These are phyloP conservation scores for Schizochytrium sp. DNA, from an alignment of 108 stramenopile genomes.

Conservation along the genomic window DNA sequence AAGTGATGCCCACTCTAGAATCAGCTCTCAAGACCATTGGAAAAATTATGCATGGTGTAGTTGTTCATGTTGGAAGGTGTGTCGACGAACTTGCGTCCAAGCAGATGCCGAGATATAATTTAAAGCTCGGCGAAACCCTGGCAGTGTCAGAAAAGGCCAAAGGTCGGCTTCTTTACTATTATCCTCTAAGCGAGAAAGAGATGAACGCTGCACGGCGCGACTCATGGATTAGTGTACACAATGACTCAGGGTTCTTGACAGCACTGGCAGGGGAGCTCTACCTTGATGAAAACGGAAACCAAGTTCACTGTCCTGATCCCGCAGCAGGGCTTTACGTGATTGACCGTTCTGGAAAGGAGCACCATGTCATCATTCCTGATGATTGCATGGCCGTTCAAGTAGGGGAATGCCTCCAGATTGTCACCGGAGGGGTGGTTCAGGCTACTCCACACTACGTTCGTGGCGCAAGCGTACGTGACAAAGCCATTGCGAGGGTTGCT, in stretches of 20 bases:
- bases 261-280: slow-evolving; percentile 87
- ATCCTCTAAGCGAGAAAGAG: slow-evolving; percentile 75
- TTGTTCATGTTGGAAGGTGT: slow-evolving; percentile 76
- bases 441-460: slow-evolving; percentile 93
- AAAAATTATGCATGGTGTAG: slow-evolving; percentile 82
- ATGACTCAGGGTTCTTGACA: slow-evolving; percentile 91
- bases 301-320: slow-evolving; percentile 76
- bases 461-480: slow-evolving; percentile 68
- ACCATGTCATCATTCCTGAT: slow-evolving; percentile 80
- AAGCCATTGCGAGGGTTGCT: slow-evolving; percentile 76
- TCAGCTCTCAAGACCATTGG: slow-evolving; percentile 78
- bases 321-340: slow-evolving; percentile 85
- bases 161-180: slow-evolving; percentile 90
- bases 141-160: slow-evolving; percentile 87
- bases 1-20: slow-evolving; percentile 73
- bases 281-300: slow-evolving; percentile 79
- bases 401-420: slow-evolving; percentile 90
- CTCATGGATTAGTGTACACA: slow-evolving; percentile 94
- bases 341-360: slow-evolving; percentile 76
- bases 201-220: slow-evolving; percentile 70
- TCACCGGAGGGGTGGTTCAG: slow-evolving; percentile 85
- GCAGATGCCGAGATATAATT: slow-evolving; percentile 63
- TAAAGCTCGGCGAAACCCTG: slow-evolving; percentile 76
- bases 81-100: slow-evolving; percentile 77
- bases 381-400: slow-evolving; percentile 93